Conservation (phyloP, 176 grass and related monocot genomes). For the Thinopyrum elongatum region DNA sequence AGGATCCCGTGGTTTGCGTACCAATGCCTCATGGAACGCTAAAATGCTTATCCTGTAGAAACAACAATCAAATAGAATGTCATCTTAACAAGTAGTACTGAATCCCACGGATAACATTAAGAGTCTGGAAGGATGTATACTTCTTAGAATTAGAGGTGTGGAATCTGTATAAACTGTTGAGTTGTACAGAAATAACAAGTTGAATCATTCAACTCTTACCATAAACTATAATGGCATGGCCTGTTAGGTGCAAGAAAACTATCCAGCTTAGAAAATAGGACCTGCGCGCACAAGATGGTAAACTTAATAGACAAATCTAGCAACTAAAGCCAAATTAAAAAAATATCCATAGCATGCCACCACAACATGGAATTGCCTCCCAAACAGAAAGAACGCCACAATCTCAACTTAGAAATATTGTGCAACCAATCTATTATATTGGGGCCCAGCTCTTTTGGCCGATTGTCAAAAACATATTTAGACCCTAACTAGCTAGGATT, state of each 20-base stretch:
- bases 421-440: not conserved
- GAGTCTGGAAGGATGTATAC: not conserved
- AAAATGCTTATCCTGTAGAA: conserved; percentile 77
- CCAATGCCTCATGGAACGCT: conserved; percentile 86
- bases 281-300: conserved; percentile 41
- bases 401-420: not conserved
- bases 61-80: not conserved
- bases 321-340: conserved; percentile 21
- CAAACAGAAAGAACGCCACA: not conserved
- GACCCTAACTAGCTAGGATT: too few species aligned
- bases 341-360: conserved; percentile 2
- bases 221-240: conserved; percentile 81
- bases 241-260: conserved; percentile 87
- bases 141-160: not conserved
- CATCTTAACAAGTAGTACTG: not conserved
- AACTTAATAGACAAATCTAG: conserved; percentile 19
- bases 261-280: conserved; percentile 81
- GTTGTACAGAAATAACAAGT: conserved; percentile 17
- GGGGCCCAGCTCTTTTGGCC: too few species aligned
- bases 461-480: too few species aligned
- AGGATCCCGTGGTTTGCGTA: conserved; percentile 60
- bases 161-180: not conserved
- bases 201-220: conserved; percentile 53
- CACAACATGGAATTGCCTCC: conserved; percentile 15
- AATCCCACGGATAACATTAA: not conserved